phyloP scores from a whole-genome alignment of 2,329 filamentous ascomycete species.

The Tolypocladium album region DNA sequence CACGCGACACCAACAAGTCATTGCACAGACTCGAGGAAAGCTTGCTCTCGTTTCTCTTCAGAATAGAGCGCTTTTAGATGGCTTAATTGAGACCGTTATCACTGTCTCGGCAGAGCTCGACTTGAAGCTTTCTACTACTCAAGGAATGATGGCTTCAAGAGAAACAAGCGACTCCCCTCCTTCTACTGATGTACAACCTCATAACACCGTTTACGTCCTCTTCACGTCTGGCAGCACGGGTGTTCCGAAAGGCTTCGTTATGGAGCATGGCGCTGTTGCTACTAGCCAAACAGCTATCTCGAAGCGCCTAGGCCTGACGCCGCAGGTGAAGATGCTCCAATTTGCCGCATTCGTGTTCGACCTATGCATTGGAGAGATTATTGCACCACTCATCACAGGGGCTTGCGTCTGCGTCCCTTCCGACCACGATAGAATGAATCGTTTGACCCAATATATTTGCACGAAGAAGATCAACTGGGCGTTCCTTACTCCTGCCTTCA shows the following conservation, averaged over 20 bases:
- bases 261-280: conserved; percentile 5
- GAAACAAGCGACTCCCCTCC: background rate
- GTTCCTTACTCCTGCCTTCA: conserved; percentile 5
- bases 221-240: conserved; percentile 10
- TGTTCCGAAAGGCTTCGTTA: conserved; percentile 8
- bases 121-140: background rate
- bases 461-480: background rate
- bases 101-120: background rate
- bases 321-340: conserved; percentile 2
- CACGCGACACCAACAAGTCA: conserved; percentile 6
- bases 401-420: conserved; percentile 6
- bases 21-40: conserved; percentile 2
- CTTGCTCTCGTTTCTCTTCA: background rate
- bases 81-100: background rate
- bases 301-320: background rate
- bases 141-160: background rate
- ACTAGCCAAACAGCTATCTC: conserved; percentile 2
- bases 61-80: background rate
- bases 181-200: background rate
- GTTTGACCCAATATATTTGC: conserved; percentile 1
- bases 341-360: conserved; percentile 8
- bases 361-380: conserved; percentile 1
- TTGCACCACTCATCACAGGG: conserved; percentile 3
- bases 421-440: conserved; percentile 1
- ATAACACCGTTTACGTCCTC: conserved; percentile 3